A percentile compares a stretch with the other conserved stretches of the same genome.
These are phyloP conservation scores for Lepidium aucheri DNA, from an alignment of 345 rosid genomes.

Conservation along the genomic window DNA sequence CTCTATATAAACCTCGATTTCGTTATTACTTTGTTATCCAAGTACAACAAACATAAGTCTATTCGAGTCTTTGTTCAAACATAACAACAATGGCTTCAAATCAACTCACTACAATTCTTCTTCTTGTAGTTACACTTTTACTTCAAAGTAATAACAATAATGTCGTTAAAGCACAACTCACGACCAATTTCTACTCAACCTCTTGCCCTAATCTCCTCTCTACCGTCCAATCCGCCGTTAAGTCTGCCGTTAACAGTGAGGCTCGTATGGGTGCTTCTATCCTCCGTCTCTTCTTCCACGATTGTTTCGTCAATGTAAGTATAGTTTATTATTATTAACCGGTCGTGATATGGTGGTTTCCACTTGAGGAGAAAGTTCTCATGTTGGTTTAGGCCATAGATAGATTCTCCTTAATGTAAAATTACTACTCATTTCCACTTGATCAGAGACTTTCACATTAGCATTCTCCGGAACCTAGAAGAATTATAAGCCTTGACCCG, in stretches of 20 bases:
- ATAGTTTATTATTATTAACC: too few relatives aligned
- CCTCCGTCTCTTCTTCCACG: conserved; percentile 85
- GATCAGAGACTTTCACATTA: too few relatives aligned
- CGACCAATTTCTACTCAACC: conserved; percentile 49
- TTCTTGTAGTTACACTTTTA: conserved; percentile 25
- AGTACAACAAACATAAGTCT: conserved; percentile 3
- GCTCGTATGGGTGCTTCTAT: conserved; percentile 70
- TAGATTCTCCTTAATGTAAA: too few relatives aligned
- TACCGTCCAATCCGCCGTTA: conserved; percentile 40
- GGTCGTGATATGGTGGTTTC: too few relatives aligned
- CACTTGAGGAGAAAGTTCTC: too few relatives aligned
- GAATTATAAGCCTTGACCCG: too few relatives aligned
- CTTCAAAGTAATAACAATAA: conserved; percentile 20
- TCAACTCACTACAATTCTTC: conserved; percentile 17
- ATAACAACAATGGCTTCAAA: conserved; percentile 23
- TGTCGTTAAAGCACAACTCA: conserved; percentile 55
- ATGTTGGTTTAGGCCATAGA: too few relatives aligned
- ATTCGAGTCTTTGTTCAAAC: not conserved
- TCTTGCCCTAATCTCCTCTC: conserved; percentile 56
- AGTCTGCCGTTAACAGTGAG: conserved; percentile 48
- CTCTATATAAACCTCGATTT: conserved; percentile 39
- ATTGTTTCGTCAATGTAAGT: conserved; percentile 84
- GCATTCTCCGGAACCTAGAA: too few relatives aligned
- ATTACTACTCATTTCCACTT: too few relatives aligned
- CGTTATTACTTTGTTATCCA: not conserved